A percentile compares a stretch with the other conserved stretches of the same genome.
phyloP scores from a whole-genome alignment of 2,329 filamentous ascomycete genomes.

The Dactylonectria macrodidyma region DNA sequence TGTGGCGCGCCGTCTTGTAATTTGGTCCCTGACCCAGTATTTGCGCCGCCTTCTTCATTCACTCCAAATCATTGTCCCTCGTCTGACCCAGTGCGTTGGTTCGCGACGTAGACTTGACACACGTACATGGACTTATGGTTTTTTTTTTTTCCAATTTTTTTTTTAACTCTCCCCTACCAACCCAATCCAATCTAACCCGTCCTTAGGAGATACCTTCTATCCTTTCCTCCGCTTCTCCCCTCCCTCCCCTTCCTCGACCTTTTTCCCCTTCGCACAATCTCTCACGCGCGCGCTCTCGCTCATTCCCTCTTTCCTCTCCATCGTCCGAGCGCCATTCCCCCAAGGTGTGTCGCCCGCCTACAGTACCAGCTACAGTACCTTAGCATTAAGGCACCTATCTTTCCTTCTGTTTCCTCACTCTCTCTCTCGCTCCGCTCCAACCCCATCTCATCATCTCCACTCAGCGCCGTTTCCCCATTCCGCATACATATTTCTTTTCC shows the following conservation, averaged over 20 bases:
- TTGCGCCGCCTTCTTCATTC: constrained; percentile 5
- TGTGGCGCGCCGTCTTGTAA: constrained; percentile 6
- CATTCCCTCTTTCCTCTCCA: constrained; percentile 1
- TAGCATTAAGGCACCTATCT: constrained; percentile 22
- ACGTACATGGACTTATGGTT: constrained; percentile 17
- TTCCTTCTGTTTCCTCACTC: constrained; percentile 31
- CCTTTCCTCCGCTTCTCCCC: constrained; percentile 13
- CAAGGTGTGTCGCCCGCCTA: background rate
- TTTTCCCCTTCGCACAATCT: constrained; percentile 14
- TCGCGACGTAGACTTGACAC: constrained; percentile 17
- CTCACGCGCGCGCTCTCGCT: constrained; percentile 4
- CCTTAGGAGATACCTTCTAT: constrained; percentile 15
- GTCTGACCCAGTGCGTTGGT: constrained; percentile 26
- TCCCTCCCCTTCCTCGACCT: constrained; percentile 27
- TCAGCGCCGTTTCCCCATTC: constrained; percentile 34
- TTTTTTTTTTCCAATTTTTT: background rate
- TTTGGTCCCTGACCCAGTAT: constrained; percentile 11
- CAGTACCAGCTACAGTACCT: background rate
- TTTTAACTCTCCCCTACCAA: constrained; percentile 25
- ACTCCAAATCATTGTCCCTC: constrained; percentile 9
- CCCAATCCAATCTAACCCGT: constrained; percentile 25
- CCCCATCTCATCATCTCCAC: constrained; percentile 14
- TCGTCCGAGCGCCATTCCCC: constrained; percentile 8
- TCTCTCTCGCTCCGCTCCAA: constrained; percentile 26
- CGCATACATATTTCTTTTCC: constrained; percentile 32